A percentile compares a stretch with the other conserved stretches of the same genome.
phyloP scores from a whole-genome alignment of 495 filamentous ascomycete species.

The Talaromyces thailandensis region DNA sequence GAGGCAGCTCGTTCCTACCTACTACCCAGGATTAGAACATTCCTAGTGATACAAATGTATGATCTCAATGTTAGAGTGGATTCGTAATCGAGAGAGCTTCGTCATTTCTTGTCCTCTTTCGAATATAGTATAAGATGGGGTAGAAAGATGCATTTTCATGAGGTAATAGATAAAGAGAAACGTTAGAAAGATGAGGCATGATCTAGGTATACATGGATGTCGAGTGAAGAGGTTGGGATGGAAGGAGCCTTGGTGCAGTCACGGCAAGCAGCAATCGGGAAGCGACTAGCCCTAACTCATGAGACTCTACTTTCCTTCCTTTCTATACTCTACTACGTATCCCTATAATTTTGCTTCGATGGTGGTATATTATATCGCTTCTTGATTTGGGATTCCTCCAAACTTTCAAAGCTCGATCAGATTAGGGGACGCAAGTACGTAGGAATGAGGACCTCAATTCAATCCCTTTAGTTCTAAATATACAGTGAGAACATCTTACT shows the following conservation, averaged over 20 bases:
- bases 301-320: not conserved
- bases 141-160: no score
- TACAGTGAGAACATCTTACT: not conserved
- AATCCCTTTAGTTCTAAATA: not conserved
- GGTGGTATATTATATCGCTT: not conserved
- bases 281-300: not conserved
- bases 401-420: not conserved
- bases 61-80: not conserved
- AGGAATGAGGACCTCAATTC: not conserved
- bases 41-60: constrained; percentile 1
- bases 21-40: constrained; percentile 1
- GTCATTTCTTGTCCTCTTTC: not conserved
- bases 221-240: not conserved
- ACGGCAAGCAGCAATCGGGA: not conserved
- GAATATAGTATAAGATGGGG: not conserved
- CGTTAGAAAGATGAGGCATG: not conserved
- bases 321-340: not conserved
- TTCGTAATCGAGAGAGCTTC: not conserved
- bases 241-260: not conserved
- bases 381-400: not conserved
- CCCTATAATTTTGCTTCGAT: not conserved
- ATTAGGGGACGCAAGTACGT: not conserved
- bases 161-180: not conserved
- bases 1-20: not conserved
- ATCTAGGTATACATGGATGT: not conserved